Base-by-base conservation (phyloP, 371 early-diverging fungal species). In the Mortierella sp. region DNA sequence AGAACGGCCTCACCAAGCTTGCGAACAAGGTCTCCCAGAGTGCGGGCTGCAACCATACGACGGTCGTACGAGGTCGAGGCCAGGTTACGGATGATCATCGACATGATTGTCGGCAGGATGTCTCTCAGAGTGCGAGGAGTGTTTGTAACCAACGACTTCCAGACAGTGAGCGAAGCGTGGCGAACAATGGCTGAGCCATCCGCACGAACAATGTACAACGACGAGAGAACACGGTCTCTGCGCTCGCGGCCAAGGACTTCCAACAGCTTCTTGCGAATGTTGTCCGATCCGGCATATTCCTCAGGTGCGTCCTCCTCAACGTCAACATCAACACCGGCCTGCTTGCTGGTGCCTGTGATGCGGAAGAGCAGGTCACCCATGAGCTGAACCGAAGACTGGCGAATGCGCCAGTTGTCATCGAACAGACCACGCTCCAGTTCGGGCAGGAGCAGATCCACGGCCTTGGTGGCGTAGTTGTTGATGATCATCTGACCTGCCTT, bases 121-220 rank as follows among this genome's bases (percentile, higher is more conserved):
- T 97, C 97, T 86, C 95, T 95, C 72, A 98, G 84, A 8, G 95
- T 96, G 57, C 97, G 93, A 60, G 99, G 99, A 28, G 98, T 98
- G 84, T 99, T 98, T 72, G 84, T 81, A 9, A 98, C 97, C 66
- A 98, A 86, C 48, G 89, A 83, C 87, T 98, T 97, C 99, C 99
- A 99, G 42, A 98, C 97, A 44, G 87, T 84, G 51, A 95, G 82
- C 42, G 96, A 83, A 44, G 94, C 86, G 37, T 75, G 75, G 52
- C 99, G 92, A 57, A 98, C 98, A 68, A 92, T 83, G 46, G 92
- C 93, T 64, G 89, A 87, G 67, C 84, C 71, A 69, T 95, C 95
- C 64, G 86, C 88, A 56, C 99, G 88, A 32, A 95, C 90, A 80
- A 99, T 94, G 80, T 97, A 99, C 70, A 99, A 71, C 21, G 95